Evolutionary conservation across 768 basidiomycete genomes (phyloP).

Genomic region (Mycena polygramma): DNA sequence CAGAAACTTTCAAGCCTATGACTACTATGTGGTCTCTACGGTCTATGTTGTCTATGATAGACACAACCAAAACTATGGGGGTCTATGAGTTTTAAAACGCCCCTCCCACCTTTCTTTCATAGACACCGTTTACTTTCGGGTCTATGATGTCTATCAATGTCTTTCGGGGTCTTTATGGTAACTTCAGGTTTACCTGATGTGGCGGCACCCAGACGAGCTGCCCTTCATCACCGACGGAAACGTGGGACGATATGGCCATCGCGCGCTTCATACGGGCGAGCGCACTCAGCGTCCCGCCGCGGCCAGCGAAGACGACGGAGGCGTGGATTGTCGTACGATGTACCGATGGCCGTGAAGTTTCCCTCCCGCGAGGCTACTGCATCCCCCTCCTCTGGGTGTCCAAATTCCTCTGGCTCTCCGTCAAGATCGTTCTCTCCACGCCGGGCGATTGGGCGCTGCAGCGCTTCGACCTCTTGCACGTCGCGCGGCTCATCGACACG

Average conservation of each 20-base stretch:
- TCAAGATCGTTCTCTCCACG: neutral
- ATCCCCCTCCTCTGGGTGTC: slow-evolving; percentile 22
- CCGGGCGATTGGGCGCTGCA: slow-evolving; percentile 55
- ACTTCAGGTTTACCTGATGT: too few species aligned
- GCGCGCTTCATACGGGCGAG: neutral
- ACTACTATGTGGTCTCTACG: too few species aligned
- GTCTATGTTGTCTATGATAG: too few species aligned
- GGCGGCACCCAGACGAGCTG: slow-evolving; percentile 30
- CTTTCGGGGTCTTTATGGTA: too few species aligned
- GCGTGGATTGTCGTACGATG: neutral
- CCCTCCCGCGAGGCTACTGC: slow-evolving; percentile 26
- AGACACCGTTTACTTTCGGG: too few species aligned
- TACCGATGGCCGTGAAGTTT: neutral
- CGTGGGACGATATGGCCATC: slow-evolving; percentile 19
- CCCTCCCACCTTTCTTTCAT: too few species aligned
- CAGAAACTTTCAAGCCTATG: too few species aligned
- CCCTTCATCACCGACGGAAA: neutral
- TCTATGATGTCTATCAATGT: too few species aligned
- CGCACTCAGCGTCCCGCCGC: slow-evolving; percentile 7
- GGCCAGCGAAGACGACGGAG: neutral
- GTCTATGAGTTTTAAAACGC: too few species aligned
- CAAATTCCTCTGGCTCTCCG: slow-evolving; percentile 16
- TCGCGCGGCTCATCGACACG: slow-evolving; percentile 51
- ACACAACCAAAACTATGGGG: too few species aligned
- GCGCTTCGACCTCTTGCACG: slow-evolving; percentile 58